These are phyloP conservation scores for Dacryopinax spathularia DNA, from an alignment of 768 basidiomycete species.

Conservation along the genomic window DNA sequence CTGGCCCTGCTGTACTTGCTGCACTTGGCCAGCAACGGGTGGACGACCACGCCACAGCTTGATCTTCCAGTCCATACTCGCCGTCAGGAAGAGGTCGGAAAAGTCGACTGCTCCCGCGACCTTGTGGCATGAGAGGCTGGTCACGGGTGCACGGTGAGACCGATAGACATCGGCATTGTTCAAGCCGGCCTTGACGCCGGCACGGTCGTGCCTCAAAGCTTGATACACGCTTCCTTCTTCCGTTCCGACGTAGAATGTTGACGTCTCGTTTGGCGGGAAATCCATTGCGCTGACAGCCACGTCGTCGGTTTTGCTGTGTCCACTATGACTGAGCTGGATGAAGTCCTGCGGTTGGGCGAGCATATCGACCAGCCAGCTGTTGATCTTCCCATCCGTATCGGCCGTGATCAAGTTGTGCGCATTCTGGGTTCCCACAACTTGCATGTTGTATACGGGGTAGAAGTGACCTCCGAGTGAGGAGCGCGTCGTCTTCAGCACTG, in stretches of 20 bases:
- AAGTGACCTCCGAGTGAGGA: slow-evolving; percentile 86
- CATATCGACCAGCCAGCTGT: slow-evolving; percentile 98
- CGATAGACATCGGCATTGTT: slow-evolving; percentile 87
- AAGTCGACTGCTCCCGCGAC: slow-evolving; percentile 84
- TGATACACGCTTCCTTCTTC: slow-evolving; percentile 97
- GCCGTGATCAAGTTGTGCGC: slow-evolving; percentile 94
- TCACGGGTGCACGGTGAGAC: slow-evolving; percentile 85
- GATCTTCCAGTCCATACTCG: slow-evolving; percentile 95
- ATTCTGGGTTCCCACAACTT: slow-evolving; percentile 96
- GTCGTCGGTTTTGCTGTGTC: slow-evolving; percentile 93
- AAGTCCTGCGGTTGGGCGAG: slow-evolving; percentile 88
- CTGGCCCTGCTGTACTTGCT: slow-evolving; percentile 52
- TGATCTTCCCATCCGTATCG: slow-evolving; percentile 93
- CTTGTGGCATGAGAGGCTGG: slow-evolving; percentile 91
- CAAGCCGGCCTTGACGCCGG: slow-evolving; percentile 89
- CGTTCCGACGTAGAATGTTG: slow-evolving; percentile 94
- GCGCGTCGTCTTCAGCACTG: slow-evolving; percentile 89
- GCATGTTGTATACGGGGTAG: slow-evolving; percentile 96
- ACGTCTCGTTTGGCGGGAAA: slow-evolving; percentile 92
- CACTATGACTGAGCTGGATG: slow-evolving; percentile 56
- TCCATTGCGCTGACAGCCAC: slow-evolving; percentile 87
- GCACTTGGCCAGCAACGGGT: slow-evolving; percentile 42
- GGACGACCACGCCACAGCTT: slow-evolving; percentile 64
- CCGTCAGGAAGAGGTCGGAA: slow-evolving; percentile 83
- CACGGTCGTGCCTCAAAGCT: slow-evolving; percentile 92